Base-by-base conservation (phyloP, 2,329 filamentous ascomycete genomes). In the Microascus cirrosus region DNA sequence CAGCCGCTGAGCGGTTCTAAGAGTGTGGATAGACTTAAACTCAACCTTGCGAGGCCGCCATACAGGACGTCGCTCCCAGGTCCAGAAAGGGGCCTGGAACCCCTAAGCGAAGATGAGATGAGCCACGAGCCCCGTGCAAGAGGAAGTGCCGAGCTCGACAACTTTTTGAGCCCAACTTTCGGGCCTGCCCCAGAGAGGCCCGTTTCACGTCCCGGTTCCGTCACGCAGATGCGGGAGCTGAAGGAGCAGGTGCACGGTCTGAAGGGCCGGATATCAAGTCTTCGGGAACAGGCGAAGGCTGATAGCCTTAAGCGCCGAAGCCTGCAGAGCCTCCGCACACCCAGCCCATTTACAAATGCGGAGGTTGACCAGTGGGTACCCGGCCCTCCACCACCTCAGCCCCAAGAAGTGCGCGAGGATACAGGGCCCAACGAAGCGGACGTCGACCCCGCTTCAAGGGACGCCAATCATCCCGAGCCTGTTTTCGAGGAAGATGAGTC, bases 161-260 rank as follows among this genome's bases (percentile, higher is more conserved):
- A 50, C 20, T 70, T 76, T 53, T 69, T 76, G 5, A 81, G 74
- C 60, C 78, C 79, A 1, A 74, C 72, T 0, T 74, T 73, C 54
- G 72, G 77, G 55, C 65, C 69, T 1, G 73, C 65, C 39, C 65
- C 66, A n/a, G 74, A 77, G 11, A 73, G 75, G 51, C 77, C 76
- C 1, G 70, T 86, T 10, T 80, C 80, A 28, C 80, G 89, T 20
- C 85, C 88, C 2, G 78, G 84, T 15, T 93, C 90, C 1, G 84
- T 84, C n/a, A 79, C 85, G 15, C 85, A 89, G 65, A 83, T 89
- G 66, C 83, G 86, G 10, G 81, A 82, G 56, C 75, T 96, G 51
- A 89, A 90, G 60, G 86, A 90, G 62, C 90, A 95, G 68, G 89
- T 96, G 81, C 85, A 87, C 58, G 90, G 88, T 57, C 77, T 96